Base-by-base conservation (phyloP, 2,329 filamentous ascomycete species). In the Stemphylium beticola region DNA sequence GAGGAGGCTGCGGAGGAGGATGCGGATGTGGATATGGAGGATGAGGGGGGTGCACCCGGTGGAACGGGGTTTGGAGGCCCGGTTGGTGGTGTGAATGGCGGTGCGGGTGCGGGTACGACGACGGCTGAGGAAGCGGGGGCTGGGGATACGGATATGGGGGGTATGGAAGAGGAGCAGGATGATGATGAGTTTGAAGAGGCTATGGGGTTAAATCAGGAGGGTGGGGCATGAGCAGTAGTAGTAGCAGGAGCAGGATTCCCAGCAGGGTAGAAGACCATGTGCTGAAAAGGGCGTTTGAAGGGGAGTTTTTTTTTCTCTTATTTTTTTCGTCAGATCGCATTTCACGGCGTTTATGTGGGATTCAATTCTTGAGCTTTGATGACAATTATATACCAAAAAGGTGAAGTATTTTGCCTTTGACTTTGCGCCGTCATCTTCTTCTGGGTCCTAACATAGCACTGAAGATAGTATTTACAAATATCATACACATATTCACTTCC, bases 21-120 rank as follows among this genome's bases (percentile, higher is more conserved):
- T 29, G 61, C 47, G 87, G 86, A 81, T 91, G 92, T 58, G 87
- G 89, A 74, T 91, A 92, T 53, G 49, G 63, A 53, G 32, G 26
- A 42, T 18, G 52, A 50, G 1, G 52, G 38, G 10, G 54, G 51
- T 5, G 60, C n/a, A 3, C 58, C n/a, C 5, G 43, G 34, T 29
- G 67, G 22, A 82, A 82, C 74, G 10, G 73, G 64, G 2, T 55
- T 61, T n/a, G 71, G 66, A 0, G 74, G 72, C 6, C 61, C 68
- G 5, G 70, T 68, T 7, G 62, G 55, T 1, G 66, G 61, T 37
- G 53, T 59, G 14, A 67, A 65, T 17, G 58, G 64, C 53, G 62
- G 24, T 65, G 9, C n/a, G 54, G 45, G 7, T 22, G 45, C 24
- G 3, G 53, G 45, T 20, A 9, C 26, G 26, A 29, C 26, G 26